Conservation (phyloP, 139 green algal genomes). For the Desmodesmus armatus region DNA sequence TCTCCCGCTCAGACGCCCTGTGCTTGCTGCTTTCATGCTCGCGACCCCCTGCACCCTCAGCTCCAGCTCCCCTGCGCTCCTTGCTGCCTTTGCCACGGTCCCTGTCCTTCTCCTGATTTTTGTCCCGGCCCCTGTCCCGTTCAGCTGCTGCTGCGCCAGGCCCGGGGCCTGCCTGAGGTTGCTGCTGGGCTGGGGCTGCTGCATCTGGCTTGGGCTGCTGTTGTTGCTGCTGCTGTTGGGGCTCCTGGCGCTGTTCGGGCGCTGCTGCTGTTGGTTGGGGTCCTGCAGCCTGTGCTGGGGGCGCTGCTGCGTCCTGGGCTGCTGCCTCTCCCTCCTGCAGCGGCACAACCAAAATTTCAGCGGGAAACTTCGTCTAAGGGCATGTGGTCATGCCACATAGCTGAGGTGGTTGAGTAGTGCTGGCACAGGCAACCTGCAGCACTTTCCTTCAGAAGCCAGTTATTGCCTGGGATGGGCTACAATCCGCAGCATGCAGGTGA, state of each 20-base stretch:
- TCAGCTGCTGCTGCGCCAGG: not conserved
- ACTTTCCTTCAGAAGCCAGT: too few relatives aligned
- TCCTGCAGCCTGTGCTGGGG: not conserved
- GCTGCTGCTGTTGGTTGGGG: not conserved
- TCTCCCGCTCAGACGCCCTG: slow-evolving; percentile 54
- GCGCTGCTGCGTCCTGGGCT: not conserved
- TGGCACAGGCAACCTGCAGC: too few relatives aligned
- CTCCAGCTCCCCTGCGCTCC: too few relatives aligned
- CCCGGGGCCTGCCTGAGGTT: not conserved
- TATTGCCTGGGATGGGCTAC: too few relatives aligned
- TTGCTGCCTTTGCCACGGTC: slow-evolving; percentile 6
- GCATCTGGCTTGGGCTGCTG: not conserved
- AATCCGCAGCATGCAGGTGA: too few relatives aligned
- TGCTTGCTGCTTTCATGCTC: not conserved
- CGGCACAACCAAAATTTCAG: not conserved
- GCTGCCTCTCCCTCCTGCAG: not conserved
- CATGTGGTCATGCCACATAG: too few relatives aligned
- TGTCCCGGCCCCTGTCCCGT: not conserved
- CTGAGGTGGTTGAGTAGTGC: too few relatives aligned
- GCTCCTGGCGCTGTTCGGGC: not conserved
- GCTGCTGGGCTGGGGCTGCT: slow-evolving; percentile 5
- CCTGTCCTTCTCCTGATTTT: not conserved
- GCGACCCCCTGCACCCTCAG: too few relatives aligned
- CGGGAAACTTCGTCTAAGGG: too few relatives aligned
- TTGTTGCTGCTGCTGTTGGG: slow-evolving; percentile 18